A percentile compares a stretch with the other conserved stretches of the same genome.
Conservation (phyloP, 2,329 filamentous ascomycete genomes). For the Claviceps lovelessii region DNA sequence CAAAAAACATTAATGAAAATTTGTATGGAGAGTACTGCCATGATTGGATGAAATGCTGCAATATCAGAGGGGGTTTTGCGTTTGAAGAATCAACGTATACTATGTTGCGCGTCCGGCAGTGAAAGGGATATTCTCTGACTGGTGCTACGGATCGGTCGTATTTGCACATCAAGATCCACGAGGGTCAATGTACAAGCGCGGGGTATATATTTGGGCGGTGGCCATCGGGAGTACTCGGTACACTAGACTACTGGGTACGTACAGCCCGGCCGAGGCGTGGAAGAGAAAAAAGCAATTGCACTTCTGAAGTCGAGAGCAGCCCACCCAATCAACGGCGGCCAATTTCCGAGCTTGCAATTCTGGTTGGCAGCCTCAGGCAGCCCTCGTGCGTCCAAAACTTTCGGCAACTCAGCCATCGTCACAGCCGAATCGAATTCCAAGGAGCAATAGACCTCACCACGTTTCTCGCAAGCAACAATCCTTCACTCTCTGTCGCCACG, state of each 20-base stretch:
- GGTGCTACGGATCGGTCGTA: too few species aligned
- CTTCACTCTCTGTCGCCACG: conserved; percentile 4
- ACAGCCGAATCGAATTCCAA: conserved; percentile 15
- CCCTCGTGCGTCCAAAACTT: conserved; percentile 25
- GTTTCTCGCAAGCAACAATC: conserved; percentile 10
- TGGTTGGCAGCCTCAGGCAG: conserved; percentile 29
- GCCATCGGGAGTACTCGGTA: too few species aligned
- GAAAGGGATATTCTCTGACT: too few species aligned
- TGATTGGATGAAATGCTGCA: not conserved
- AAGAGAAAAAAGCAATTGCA: not conserved
- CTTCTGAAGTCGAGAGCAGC: not conserved
- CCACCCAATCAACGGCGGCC: conserved; percentile 28
- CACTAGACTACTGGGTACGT: not conserved
- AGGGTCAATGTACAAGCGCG: not conserved
- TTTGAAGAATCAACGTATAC: not conserved
- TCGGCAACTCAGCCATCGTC: conserved; percentile 25
- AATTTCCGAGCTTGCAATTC: conserved; percentile 31
- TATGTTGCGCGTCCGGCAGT: too few species aligned
- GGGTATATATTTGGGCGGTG: not conserved
- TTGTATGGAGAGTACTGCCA: not conserved
- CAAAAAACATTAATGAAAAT: not conserved
- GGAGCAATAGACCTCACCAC: conserved; percentile 33
- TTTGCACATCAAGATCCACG: too few species aligned
- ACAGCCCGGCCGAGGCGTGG: not conserved
- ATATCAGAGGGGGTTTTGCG: not conserved